Conservation (phyloP, 2,329 filamentous ascomycete genomes). For the Neofusicoccum laricinum region DNA sequence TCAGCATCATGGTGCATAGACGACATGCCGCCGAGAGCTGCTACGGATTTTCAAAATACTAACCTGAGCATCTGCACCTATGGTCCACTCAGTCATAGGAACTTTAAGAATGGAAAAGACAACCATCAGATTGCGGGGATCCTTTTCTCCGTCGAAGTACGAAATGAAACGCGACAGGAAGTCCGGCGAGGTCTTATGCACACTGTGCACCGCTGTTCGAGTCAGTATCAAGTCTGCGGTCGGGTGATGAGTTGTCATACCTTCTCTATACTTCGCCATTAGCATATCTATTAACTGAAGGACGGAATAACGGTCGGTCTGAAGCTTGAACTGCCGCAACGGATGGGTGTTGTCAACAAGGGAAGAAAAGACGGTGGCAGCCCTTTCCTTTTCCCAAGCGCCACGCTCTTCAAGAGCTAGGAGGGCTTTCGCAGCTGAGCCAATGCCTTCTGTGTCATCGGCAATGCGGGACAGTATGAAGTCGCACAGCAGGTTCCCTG, state of each 20-base stretch:
- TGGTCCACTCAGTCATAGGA: slow-evolving; percentile 66
- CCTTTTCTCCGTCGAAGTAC: slow-evolving; percentile 66
- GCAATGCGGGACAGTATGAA: slow-evolving; percentile 65
- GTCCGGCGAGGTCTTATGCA: slow-evolving; percentile 51
- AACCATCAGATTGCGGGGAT: slow-evolving; percentile 68
- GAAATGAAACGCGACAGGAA: slow-evolving; percentile 62
- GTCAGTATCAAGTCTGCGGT: background rate
- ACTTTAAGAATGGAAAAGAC: slow-evolving; percentile 66
- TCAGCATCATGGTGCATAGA: slow-evolving; percentile 9
- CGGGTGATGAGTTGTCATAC: slow-evolving; percentile 30
- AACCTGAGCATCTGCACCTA: slow-evolving; percentile 59
- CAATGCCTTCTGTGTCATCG: slow-evolving; percentile 52
- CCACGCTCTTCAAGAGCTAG: slow-evolving; percentile 58
- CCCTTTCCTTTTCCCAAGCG: slow-evolving; percentile 58
- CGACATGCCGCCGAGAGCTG: background rate
- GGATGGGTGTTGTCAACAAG: slow-evolving; percentile 54
- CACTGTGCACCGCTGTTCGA: slow-evolving; percentile 47
- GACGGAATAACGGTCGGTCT: slow-evolving; percentile 59
- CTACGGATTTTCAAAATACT: background rate
- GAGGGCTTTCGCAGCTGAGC: slow-evolving; percentile 58
- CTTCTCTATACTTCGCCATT: slow-evolving; percentile 59
- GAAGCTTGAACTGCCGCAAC: slow-evolving; percentile 60
- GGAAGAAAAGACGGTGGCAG: slow-evolving; percentile 51
- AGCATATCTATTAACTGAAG: slow-evolving; percentile 60
- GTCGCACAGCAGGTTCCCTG: slow-evolving; percentile 57